Base-by-base conservation (phyloP, 2,329 filamentous ascomycete species). In the Kalaharituber pfeilii region DNA sequence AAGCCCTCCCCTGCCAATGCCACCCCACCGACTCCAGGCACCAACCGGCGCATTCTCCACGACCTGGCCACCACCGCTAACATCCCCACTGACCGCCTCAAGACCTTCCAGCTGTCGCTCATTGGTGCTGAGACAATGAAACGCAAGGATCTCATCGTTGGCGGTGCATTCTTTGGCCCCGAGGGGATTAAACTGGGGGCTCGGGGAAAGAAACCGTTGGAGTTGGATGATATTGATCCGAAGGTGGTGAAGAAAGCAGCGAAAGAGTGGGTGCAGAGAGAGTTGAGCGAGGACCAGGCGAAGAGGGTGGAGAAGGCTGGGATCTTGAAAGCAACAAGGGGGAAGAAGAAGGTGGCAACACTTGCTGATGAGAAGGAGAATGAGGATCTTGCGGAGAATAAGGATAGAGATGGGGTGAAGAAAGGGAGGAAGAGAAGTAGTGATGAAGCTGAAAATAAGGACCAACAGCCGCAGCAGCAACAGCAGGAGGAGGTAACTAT, bases 41-140 rank as follows among this genome's bases (percentile, higher is more conserved):
- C 49, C 11, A 52, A 52, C 50, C 27, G 50, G 18, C 50, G 30
- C 15, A 18, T 52, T 2, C 24, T 52, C 50, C 18, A 52, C 50
- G 50, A 52, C 7, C 4, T 52, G 13, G 9, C 3, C 3, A 24
- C 18, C n/a, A 15, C n/a, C 29, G 30, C 33, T 24, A 52, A 24
- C 20, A 22, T 52, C 20, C 20, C 27, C 33, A 9, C 27, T 3
- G 50, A 52, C 20, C 15, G 20, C 5, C 15, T 52, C 28, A 18
- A 44, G 27, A 7, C 18, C 5, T 24, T 52, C 50, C 33, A 15
- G 9, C n/a, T 26, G 4, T 15, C 49, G 11, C 22, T 51, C 11
- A 51, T 51, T 20, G 18, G 18, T 15, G n/a, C 24, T 5, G 49
- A 51, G 27, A 30, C 49, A 15, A 15, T 13, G 49, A 51, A 51